Percentiles rank a stretch among this genome's conserved stretches.
phyloP scores from a whole-genome alignment of 208 protist species.

The Acanthamoeba divionensis region DNA sequence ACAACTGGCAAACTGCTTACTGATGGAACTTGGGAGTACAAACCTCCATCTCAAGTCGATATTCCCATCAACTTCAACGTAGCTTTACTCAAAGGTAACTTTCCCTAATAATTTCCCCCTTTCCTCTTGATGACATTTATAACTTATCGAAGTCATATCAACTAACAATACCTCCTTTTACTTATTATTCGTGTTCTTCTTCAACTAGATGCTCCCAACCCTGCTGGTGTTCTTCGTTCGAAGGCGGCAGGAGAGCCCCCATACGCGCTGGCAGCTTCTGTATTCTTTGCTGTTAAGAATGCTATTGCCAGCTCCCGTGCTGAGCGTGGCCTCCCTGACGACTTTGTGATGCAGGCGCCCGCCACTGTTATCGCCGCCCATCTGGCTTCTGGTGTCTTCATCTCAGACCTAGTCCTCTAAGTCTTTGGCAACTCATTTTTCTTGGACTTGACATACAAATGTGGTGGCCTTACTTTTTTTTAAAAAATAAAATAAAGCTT shows the following conservation, averaged over 20 bases:
- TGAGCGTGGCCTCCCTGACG: not conserved
- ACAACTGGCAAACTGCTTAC: conserved; percentile 50
- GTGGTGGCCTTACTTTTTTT: too few species aligned
- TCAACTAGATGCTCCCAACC: conserved; percentile 64
- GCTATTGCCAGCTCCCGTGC: conserved; percentile 67
- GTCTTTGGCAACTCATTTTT: too few species aligned
- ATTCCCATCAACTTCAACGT: conserved; percentile 83
- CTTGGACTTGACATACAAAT: too few species aligned
- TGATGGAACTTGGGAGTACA: conserved; percentile 74
- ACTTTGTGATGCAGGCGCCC: not conserved
- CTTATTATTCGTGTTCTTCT: too few species aligned
- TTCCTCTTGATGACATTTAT: conserved; percentile 24
- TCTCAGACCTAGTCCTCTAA: too few species aligned
- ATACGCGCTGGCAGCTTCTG: conserved; percentile 72
- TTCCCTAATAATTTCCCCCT: not conserved
- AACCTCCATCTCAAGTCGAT: conserved; percentile 80
- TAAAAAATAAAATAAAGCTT: too few species aligned
- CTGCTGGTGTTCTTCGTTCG: conserved; percentile 39
- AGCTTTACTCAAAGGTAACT: conserved; percentile 59
- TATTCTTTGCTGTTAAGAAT: conserved; percentile 80
- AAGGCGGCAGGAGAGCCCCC: conserved; percentile 85
- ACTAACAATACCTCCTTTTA: too few species aligned
- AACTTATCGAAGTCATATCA: too few species aligned
- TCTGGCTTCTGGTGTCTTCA: not conserved
- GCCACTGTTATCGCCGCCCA: not conserved